Base-by-base conservation (phyloP, 805 yeast species). In the Henningerozyma blattae region DNA sequence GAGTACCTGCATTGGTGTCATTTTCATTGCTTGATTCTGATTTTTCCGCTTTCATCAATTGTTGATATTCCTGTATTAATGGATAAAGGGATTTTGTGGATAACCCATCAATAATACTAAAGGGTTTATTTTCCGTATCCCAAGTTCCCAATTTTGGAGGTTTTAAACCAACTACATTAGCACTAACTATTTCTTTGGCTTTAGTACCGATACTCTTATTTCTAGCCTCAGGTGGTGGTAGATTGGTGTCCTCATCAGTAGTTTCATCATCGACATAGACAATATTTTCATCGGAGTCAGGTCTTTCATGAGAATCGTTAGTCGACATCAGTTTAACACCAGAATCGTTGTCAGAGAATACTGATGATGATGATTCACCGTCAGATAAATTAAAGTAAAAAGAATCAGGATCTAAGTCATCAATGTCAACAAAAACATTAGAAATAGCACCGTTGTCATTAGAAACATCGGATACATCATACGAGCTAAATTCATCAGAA, bases 71-170 rank as follows among this genome's bases (percentile, higher is more conserved):
- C 31, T 50, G 58, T 22, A 53, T 45, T 28, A 67, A 63, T 4
- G 81, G 79, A 42, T 73, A 62, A 41, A 89, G 62, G 2, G 94
- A 79, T 35, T 95, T 68, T 0, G 97, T 91, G 0, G 94, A 77
- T 20, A 84, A 68, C 4, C 98, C 98, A 54, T 89, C 97, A 49
- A 89, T 89, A 38, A 89, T 85, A 16, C 95, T 93, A 56, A 82
- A 85, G 1, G 95, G 95, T 47, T 84, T 77, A 33, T 72, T 72
- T 33, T 78, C 72, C 5, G 93, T 78, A 24, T 80, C 76, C 93
- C 96, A 89, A 3, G 94, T 79, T 0, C 96, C 97, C 37, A 89
- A 64, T 18, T 83, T 72, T 2, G 98, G 98, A 4, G 97, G 96
- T 34, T 94, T 64, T 41, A 85, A 75, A 34, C 87, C 85, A 17